Conservation (phyloP, 2,329 filamentous ascomycete species). For the Sphaceloma murrayae region DNA sequence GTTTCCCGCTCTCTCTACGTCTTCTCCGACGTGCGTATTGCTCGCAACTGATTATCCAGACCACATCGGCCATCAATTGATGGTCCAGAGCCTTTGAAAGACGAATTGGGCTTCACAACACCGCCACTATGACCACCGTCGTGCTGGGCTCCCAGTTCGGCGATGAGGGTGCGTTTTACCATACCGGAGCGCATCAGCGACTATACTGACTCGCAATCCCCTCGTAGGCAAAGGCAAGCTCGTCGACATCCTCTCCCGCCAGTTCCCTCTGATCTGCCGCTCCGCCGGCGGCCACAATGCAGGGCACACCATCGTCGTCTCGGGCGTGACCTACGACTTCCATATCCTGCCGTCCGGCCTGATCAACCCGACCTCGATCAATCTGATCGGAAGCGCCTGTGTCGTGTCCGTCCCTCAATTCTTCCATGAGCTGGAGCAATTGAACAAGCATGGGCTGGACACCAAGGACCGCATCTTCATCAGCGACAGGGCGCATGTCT, state of each 20-base stretch:
- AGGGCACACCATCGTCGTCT: constrained; percentile 38
- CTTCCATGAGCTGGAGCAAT: constrained; percentile 53
- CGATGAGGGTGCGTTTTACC: constrained; percentile 37
- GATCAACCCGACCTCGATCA: constrained; percentile 59
- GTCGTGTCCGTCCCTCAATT: constrained; percentile 60
- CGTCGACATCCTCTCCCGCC: constrained; percentile 39
- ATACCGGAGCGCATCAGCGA: constrained; percentile 17
- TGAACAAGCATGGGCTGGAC: constrained; percentile 52
- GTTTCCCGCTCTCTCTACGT: not conserved
- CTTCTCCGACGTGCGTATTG: not conserved
- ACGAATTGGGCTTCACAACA: constrained; percentile 19
- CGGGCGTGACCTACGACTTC: constrained; percentile 43
- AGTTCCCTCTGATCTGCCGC: constrained; percentile 48
- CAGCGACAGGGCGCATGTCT: constrained; percentile 53
- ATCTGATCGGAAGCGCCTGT: constrained; percentile 58
- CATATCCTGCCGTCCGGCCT: constrained; percentile 60
- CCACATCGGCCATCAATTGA: not conserved
- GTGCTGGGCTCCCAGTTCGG: constrained; percentile 54
- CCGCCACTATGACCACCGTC: constrained; percentile 39
- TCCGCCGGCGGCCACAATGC: constrained; percentile 55
- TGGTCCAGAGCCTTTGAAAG: not conserved
- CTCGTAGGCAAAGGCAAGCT: constrained; percentile 45
- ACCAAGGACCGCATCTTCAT: constrained; percentile 53
- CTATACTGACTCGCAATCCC: constrained; percentile 15
- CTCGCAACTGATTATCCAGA: not conserved